Conservation (phyloP, 192 early-diverging fungal genomes). For the Backusella liffmaniae region DNA sequence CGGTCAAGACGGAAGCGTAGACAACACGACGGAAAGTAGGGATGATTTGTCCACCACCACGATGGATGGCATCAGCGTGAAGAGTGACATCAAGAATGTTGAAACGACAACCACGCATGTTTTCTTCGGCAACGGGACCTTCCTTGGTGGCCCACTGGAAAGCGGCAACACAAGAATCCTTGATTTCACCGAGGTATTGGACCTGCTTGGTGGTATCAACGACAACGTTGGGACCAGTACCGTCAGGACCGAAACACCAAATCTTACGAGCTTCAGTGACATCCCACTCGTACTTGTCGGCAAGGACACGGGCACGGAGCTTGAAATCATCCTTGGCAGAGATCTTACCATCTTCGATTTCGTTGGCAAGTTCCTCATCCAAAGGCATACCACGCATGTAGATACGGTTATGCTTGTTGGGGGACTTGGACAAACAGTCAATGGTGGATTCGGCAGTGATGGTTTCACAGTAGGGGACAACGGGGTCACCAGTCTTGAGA, state of each 20-base stretch:
- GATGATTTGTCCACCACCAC: too few species aligned
- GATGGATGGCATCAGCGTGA: too few species aligned
- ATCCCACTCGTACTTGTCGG: slow-evolving; percentile 92
- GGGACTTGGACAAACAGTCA: slow-evolving; percentile 89
- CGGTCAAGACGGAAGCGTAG: too few species aligned
- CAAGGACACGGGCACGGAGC: slow-evolving; percentile 84
- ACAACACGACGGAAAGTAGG: too few species aligned
- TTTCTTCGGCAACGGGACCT: too few species aligned
- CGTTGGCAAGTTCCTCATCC: slow-evolving; percentile 70
- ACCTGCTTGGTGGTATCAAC: slow-evolving; percentile 96
- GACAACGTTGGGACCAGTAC: slow-evolving; percentile 77
- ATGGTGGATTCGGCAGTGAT: too few species aligned
- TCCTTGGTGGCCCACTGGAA: slow-evolving; percentile 47
- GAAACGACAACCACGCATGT: slow-evolving; percentile 19
- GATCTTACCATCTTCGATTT: slow-evolving; percentile 85
- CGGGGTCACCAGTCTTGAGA: too few species aligned
- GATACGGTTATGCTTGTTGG: slow-evolving; percentile 99
- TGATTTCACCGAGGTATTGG: slow-evolving; percentile 98
- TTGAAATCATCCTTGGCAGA: slow-evolving; percentile 91
- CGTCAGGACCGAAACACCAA: slow-evolving; percentile 92
- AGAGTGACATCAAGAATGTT: too few species aligned
- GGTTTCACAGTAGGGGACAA: too few species aligned
- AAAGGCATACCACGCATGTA: slow-evolving; percentile 91
- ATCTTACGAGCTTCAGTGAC: slow-evolving; percentile 97
- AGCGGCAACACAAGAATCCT: slow-evolving; percentile 93